A percentile compares a stretch with the other conserved stretches of the same genome.
Evolutionary conservation across 768 basidiomycete species (phyloP).

Genomic region (Pluteus cervinus): DNA sequence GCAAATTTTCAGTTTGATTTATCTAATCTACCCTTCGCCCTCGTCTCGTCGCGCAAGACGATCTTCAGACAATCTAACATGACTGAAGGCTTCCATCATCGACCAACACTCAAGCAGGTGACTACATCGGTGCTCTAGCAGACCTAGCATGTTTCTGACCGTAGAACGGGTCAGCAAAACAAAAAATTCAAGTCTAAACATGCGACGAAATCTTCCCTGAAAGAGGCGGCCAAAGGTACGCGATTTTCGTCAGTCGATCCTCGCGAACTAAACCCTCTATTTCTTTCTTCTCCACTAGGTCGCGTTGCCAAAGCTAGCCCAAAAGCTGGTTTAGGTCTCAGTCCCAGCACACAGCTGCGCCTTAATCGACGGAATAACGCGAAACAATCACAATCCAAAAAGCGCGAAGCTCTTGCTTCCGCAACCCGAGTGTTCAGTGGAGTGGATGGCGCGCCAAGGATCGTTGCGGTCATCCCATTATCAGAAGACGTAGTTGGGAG

Average conservation of each 20-base stretch:
- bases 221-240: slow-evolving; percentile 79
- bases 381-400: slow-evolving; percentile 74
- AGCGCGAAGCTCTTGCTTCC: slow-evolving; percentile 61
- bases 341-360: slow-evolving; percentile 60
- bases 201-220: slow-evolving; percentile 78
- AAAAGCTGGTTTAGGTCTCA: slow-evolving; percentile 44
- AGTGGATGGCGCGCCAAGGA: slow-evolving; percentile 72
- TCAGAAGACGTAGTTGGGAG: slow-evolving; percentile 55
- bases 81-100: too few relatives aligned
- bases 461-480: slow-evolving; percentile 85
- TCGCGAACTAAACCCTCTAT: neutral
- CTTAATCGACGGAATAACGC: slow-evolving; percentile 79
- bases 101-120: slow-evolving; percentile 85
- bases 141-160: neutral
- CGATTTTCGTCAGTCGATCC: slow-evolving; percentile 3
- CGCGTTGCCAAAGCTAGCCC: slow-evolving; percentile 48
- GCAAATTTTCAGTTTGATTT: too few relatives aligned
- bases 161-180: slow-evolving; percentile 53
- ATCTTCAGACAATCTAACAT: too few relatives aligned
- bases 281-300: slow-evolving; percentile 31
- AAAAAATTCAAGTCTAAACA: slow-evolving; percentile 92
- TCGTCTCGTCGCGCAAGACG: too few relatives aligned
- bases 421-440: slow-evolving; percentile 77
- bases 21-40: too few relatives aligned
- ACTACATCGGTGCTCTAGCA: slow-evolving; percentile 14